Evolutionary conservation across 1,139 yeast species (phyloP).

Genomic region (Suhomyces terraborum): DNA sequence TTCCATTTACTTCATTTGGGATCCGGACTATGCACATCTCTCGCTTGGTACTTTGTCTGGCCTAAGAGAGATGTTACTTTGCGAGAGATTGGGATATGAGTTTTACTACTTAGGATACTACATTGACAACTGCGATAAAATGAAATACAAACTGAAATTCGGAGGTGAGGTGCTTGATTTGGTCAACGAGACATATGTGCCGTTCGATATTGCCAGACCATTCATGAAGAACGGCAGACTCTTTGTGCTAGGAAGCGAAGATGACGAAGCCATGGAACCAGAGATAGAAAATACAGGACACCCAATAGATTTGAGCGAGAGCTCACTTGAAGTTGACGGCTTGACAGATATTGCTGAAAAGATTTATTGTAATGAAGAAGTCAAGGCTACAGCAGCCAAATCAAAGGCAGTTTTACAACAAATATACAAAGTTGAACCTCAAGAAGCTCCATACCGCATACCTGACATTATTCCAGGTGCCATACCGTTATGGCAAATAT

Average conservation of each 20-base stretch:
- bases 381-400: slow-evolving; percentile 27
- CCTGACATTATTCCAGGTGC: slow-evolving; percentile 56
- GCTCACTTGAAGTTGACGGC: slow-evolving; percentile 14
- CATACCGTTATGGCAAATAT: slow-evolving; percentile 50
- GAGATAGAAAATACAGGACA: slow-evolving; percentile 22
- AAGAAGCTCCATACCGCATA: slow-evolving; percentile 18
- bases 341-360: slow-evolving; percentile 34
- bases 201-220: slow-evolving; percentile 37
- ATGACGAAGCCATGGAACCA: slow-evolving; percentile 15
- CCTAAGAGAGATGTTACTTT: slow-evolving; percentile 64
- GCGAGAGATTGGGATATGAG: slow-evolving; percentile 40
- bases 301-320: slow-evolving; percentile 19
- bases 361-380: slow-evolving; percentile 33
- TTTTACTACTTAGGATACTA: slow-evolving; percentile 77
- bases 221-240: slow-evolving; percentile 43
- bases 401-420: slow-evolving; percentile 24
- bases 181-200: slow-evolving; percentile 46
- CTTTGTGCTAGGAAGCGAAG: slow-evolving; percentile 35
- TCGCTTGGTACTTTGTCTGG: slow-evolving; percentile 82
- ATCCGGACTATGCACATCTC: slow-evolving; percentile 70
- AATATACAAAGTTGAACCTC: slow-evolving; percentile 19
- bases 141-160: slow-evolving; percentile 78
- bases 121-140: slow-evolving; percentile 75
- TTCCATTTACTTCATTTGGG: slow-evolving; percentile 87
- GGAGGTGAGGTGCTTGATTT: slow-evolving; percentile 72